Percentiles rank a stretch among this genome's conserved stretches.
Evolutionary conservation across 306 rosid genomes (phyloP).

Genomic region (Arachis stenosperma): DNA sequence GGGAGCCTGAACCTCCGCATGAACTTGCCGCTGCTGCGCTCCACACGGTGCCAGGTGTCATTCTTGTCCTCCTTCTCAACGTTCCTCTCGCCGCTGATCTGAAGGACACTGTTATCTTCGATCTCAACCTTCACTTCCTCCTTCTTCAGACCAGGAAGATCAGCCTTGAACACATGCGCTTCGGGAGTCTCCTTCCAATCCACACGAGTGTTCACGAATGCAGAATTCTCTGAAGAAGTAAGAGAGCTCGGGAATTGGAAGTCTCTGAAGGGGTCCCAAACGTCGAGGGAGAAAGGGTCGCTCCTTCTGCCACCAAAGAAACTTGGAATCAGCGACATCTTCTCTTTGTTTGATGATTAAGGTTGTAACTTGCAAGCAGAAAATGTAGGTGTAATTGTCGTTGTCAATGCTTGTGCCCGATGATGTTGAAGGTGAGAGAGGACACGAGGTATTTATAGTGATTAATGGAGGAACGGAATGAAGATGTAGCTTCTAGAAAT

Average conservation of each 20-base stretch:
- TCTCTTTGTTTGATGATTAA: neutral
- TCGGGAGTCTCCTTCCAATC: slow-evolving; percentile 50
- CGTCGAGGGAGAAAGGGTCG: slow-evolving; percentile 19
- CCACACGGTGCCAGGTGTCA: slow-evolving; percentile 41
- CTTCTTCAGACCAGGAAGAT: slow-evolving; percentile 40
- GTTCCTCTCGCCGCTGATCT: slow-evolving; percentile 40
- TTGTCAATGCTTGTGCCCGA: no score
- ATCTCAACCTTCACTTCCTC: slow-evolving; percentile 42
- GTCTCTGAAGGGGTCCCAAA: slow-evolving; percentile 40
- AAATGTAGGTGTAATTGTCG: no score
- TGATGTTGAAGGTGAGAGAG: no score
- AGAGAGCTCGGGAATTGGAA: slow-evolving; percentile 12
- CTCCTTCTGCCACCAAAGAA: slow-evolving; percentile 26
- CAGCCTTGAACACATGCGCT: slow-evolving; percentile 49
- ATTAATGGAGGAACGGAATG: no score
- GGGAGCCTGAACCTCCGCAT: slow-evolving; percentile 42
- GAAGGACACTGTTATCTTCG: slow-evolving; percentile 43
- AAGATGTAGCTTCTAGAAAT: neutral
- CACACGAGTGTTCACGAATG: slow-evolving; percentile 31
- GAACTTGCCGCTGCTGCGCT: slow-evolving; percentile 46
- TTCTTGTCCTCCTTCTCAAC: slow-evolving; percentile 44
- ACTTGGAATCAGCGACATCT: slow-evolving; percentile 36
- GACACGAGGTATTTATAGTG: no score
- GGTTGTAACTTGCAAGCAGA: no score
- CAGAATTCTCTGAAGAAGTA: slow-evolving; percentile 31